Evolutionary conservation across 78 protist genomes (phyloP).

Genomic region (Tieghemostelium lacteum): DNA sequence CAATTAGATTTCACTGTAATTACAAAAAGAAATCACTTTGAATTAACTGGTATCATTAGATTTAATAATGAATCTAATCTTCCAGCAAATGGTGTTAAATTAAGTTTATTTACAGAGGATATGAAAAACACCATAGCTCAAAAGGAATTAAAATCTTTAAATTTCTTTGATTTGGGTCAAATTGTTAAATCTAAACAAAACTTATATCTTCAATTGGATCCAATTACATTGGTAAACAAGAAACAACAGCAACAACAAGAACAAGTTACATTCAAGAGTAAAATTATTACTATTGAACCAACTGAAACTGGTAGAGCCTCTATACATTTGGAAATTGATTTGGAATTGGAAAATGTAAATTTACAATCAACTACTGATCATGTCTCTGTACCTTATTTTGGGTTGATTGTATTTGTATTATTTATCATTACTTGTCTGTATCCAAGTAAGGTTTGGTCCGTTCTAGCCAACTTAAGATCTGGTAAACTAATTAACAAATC

Average conservation of each 20-base stretch:
- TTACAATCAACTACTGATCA: not conserved
- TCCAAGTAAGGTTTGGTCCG: constrained; percentile 22
- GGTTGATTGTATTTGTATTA: constrained; percentile 5
- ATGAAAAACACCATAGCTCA: not conserved
- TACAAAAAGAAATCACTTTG: not conserved
- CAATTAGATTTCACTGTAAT: not conserved
- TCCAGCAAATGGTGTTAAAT: too few species aligned
- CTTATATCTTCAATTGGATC: too few species aligned
- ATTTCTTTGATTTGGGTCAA: constrained; percentile 22
- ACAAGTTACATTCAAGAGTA: not conserved
- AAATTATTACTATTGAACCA: not conserved
- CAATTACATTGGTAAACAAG: too few species aligned
- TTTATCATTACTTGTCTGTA: not conserved
- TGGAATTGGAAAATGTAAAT: not conserved
- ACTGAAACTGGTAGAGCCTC: not conserved
- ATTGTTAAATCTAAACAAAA: not conserved
- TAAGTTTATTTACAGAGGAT: not conserved
- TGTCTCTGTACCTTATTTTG: constrained; percentile 22
- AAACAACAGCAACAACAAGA: not conserved
- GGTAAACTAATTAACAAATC: not conserved
- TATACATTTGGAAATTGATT: not conserved
- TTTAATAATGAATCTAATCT: too few species aligned
- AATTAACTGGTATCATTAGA: not conserved
- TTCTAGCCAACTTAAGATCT: not conserved
- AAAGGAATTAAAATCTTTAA: not conserved